Conservation (phyloP, 768 basidiomycete species). For the Calocera viscosa region DNA sequence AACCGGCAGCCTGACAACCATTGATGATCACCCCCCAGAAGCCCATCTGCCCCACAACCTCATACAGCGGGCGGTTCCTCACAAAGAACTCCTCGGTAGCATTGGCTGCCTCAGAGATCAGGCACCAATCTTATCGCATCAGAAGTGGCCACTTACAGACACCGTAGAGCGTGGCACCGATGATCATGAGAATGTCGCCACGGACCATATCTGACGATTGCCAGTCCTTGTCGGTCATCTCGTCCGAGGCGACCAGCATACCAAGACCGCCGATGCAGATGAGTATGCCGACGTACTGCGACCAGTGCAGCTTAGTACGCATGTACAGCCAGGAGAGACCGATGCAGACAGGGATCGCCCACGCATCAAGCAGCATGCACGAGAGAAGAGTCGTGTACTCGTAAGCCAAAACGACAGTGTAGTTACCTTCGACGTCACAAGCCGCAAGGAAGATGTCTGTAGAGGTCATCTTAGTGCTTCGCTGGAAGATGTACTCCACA, state of each 20-base stretch:
- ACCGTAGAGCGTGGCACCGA: constrained; percentile 74
- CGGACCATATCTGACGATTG: constrained; percentile 51
- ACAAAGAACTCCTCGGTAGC: constrained; percentile 84
- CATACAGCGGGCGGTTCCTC: constrained; percentile 63
- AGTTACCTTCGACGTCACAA: constrained; percentile 82
- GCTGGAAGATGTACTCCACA: not conserved
- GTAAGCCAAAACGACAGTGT: constrained; percentile 70
- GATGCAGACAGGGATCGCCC: constrained; percentile 82
- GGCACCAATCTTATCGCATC: not conserved
- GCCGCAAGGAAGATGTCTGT: constrained; percentile 64
- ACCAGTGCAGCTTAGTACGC: constrained; percentile 69
- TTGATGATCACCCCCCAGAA: constrained; percentile 75
- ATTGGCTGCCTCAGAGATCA: constrained; percentile 41
- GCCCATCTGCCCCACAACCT: constrained; percentile 77
- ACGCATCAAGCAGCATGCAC: constrained; percentile 88
- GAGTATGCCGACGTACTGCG: constrained; percentile 60
- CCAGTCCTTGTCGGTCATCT: constrained; percentile 65
- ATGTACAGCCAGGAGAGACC: constrained; percentile 76
- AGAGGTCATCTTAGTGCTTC: not conserved
- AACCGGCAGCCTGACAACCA: constrained; percentile 54
- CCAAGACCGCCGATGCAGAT: constrained; percentile 67
- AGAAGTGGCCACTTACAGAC: constrained; percentile 45
- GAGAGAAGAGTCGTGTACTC: constrained; percentile 78
- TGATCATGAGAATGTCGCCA: constrained; percentile 78
- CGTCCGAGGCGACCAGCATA: constrained; percentile 65